Base-by-base conservation (phyloP, 2,329 filamentous ascomycete species). In the Mycosphaerelloides madeirae region DNA sequence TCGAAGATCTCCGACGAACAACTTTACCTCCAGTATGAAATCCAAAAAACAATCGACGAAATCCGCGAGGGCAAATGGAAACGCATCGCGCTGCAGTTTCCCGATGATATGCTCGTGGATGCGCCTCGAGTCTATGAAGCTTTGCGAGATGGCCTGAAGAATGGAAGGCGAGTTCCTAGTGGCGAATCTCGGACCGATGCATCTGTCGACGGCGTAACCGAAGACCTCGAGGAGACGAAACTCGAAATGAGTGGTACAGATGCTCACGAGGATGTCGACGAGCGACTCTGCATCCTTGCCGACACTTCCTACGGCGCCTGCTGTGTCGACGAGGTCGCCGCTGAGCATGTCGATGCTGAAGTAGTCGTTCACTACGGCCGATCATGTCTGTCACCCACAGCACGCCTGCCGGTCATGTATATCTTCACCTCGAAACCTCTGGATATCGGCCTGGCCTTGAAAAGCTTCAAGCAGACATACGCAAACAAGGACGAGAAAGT, bases 281-380 rank as follows among this genome's bases (percentile, higher is more conserved):
- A 69, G 43, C 68, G 75, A 50, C 74, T 97, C 41, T 95, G 86
- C 57, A 90, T 98, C 48, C 73, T 98, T 14, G 93, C 85, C 25
- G 93, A 98, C 66, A 97, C 93, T 2, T 96, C 91, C 2, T 98
- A 97, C 67, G 94, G 93, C 48, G 84, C 91, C 0, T 98, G 93
- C 69, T 98, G 93, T 61, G 90, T 97, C 14, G 93, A 98, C 61
- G 93, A 98, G 69, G 84, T 97, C 31, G 93, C 93, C 0, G 93
- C 93, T 2, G 90, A 98, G 65, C 93, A 98, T 64, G 85, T 88
- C 13, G 78, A 88, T 58, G 90, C 93, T 6, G 85, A 97, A 50
- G 87, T 89, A 0, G 86, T 97, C 1, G 84, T 98, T 12, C 93
- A 98, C 65, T 98, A 97, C 58, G 93, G 93, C 3, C 78, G 93